These are phyloP conservation scores for Carex scoparia DNA, from an alignment of 176 grass and related monocot species.

Conservation along the genomic window DNA sequence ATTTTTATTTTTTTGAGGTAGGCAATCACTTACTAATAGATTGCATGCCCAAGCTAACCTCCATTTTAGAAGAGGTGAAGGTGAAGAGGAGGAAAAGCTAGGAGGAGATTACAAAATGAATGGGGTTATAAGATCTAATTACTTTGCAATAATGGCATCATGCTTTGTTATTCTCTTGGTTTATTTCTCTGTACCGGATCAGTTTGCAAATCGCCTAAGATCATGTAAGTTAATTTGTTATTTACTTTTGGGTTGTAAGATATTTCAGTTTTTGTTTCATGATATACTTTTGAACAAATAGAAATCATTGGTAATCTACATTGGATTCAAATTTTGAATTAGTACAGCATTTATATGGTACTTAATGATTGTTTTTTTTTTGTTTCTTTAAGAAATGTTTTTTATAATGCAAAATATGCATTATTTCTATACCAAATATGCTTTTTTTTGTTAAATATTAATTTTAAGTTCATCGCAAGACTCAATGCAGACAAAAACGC, in stretches of 20 bases:
- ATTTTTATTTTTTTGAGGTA: background rate
- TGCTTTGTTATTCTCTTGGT: constrained; percentile 16
- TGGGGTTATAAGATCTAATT: constrained; percentile 17
- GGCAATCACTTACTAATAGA: background rate
- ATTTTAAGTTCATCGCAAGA: constrained; percentile 17
- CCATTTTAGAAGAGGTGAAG: background rate
- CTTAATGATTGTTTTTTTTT: background rate
- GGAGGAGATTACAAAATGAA: background rate
- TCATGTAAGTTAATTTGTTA: constrained; percentile 4
- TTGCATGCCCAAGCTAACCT: background rate
- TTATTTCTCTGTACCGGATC: constrained; percentile 18
- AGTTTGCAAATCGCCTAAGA: constrained; percentile 6
- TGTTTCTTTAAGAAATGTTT: background rate
- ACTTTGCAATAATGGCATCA: background rate
- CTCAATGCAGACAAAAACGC: background rate
- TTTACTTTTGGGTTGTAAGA: background rate
- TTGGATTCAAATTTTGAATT: background rate
- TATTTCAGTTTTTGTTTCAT: background rate
- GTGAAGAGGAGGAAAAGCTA: background rate
- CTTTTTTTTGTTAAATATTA: background rate
- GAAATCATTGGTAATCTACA: background rate
- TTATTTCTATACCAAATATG: too few relatives aligned
- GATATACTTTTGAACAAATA: background rate
- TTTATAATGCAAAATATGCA: too few relatives aligned
- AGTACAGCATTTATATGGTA: background rate